Conservation (phyloP, 2,329 filamentous ascomycete genomes). For the Cladorrhinum sp. region DNA sequence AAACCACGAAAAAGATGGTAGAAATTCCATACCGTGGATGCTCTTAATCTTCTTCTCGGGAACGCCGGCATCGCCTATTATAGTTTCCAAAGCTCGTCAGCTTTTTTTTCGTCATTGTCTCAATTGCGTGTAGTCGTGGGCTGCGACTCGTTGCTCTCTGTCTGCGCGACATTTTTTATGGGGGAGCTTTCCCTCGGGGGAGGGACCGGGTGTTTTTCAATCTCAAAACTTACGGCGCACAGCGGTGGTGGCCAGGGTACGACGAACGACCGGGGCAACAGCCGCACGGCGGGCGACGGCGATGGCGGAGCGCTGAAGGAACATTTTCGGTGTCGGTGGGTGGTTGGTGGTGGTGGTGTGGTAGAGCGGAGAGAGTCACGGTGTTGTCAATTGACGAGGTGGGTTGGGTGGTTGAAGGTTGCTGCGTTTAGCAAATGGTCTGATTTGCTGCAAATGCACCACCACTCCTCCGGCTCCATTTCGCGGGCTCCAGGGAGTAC, state of each 20-base stretch:
- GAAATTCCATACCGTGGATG: constrained; percentile 43
- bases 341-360: constrained; percentile 30
- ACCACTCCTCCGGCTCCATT: background rate
- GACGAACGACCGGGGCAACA: constrained; percentile 51
- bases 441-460: constrained; percentile 18
- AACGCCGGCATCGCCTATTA: constrained; percentile 35
- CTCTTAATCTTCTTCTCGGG: constrained; percentile 37
- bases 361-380: constrained; percentile 19
- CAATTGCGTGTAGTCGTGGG: background rate
- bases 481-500: no score
- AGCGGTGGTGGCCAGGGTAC: constrained; percentile 59
- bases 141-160: background rate
- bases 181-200: constrained; percentile 4
- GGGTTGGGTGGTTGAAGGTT: constrained; percentile 15
- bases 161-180: constrained; percentile 17
- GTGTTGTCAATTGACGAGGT: background rate
- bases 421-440: constrained; percentile 18
- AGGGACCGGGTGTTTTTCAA: constrained; percentile 14
- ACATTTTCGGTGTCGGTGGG: constrained; percentile 43
- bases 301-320: constrained; percentile 61
- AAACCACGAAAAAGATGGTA: constrained; percentile 10
- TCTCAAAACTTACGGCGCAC: constrained; percentile 54
- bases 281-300: constrained; percentile 60
- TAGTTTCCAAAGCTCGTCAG: constrained; percentile 5
- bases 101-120: background rate